Conservation (phyloP, 345 rosid genomes). For the Linum usitatissimum region DNA sequence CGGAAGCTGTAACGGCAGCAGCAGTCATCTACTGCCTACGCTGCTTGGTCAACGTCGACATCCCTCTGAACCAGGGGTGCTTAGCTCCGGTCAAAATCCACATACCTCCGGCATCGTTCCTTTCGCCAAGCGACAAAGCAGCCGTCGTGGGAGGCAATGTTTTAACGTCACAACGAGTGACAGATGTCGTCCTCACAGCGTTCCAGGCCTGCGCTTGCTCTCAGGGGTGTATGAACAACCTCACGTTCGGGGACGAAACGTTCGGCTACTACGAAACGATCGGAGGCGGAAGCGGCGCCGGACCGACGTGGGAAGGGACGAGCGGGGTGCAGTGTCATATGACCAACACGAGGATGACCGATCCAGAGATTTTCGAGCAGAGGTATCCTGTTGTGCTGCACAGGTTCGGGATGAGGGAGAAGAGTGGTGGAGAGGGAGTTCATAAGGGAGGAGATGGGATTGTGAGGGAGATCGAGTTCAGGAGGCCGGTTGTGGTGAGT, state of each 20-base stretch:
- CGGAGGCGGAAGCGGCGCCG: conserved; percentile 93
- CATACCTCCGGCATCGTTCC: conserved; percentile 71
- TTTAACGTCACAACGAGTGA: conserved; percentile 79
- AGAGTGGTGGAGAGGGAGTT: conserved; percentile 72
- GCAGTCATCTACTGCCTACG: conserved; percentile 95
- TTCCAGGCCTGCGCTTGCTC: conserved; percentile 96
- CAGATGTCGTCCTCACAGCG: conserved; percentile 78
- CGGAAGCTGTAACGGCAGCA: conserved; percentile 90
- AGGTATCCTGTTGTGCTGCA: conserved; percentile 86
- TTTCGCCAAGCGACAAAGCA: conserved; percentile 87
- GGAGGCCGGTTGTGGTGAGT: conserved; percentile 66
- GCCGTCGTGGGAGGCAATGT: conserved; percentile 99
- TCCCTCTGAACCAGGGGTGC: conserved; percentile 96
- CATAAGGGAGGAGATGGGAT: conserved; percentile 80
- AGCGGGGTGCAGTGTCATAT: conserved; percentile 97
- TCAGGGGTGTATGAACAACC: conserved; percentile 97
- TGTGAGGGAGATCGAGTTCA: conserved; percentile 84
- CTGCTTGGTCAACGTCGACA: conserved; percentile 72
- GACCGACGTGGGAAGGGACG: conserved; percentile 81
- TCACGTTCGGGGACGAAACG: conserved; percentile 80
- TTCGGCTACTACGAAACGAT: conserved; percentile 94
- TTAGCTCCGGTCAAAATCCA: conserved; percentile 73
- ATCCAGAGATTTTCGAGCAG: conserved; percentile 94
- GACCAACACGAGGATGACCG: conserved; percentile 98
- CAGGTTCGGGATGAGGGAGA: conserved; percentile 66